Evolutionary conservation across 2,329 filamentous ascomycete genomes (phyloP), one percentile per base, ranked within the genome.

Genomic region (Paracamarosporium sp.): DNA sequence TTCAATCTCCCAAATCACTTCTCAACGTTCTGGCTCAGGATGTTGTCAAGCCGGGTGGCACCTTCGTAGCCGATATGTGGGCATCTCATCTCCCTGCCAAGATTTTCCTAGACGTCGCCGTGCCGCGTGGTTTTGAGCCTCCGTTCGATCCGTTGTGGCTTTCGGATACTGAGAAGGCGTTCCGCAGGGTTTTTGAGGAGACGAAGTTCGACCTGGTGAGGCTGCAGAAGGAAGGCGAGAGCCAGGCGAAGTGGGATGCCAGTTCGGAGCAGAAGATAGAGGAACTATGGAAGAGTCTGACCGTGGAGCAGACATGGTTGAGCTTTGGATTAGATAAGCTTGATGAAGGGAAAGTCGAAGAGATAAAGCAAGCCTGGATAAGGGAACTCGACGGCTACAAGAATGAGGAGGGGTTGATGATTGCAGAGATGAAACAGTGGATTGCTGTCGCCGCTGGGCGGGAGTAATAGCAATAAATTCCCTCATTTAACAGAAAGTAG

Each of bases 81-180:
- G 55, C 40, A 2, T 7, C 48, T 31, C 31, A 53, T 24, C 15
- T 57, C 4, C 55, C 55, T 6, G 55, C 50, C 4, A 57, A 53
- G 36, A 4, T 53, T 1, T 57, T 57, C 22, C 40, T 57, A 4
- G 48, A 57, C 9, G 48, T 53, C 12, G 55, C 55, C 12, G 33
- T 57, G 1, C 48, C 55, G 17, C 40, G 48, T 2, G 55, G 55
- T 3, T 57, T 53, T 31, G 8, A 46, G 7, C 3, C 47, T 12
- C 31, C 55, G 4, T n/a, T 57, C 4, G 47, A 52, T 17, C 40
- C 33, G 12, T 5, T 20, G 11, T 55, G 53, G 53, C 25, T 55
- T 13, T 15, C 24, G n/a, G 45, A 55, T 11, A 15, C 53, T n/a
- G 44, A 55, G 24, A 25, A 7, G 5, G n/a, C 17, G 15, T 41